Percentiles rank a stretch among this genome's conserved stretches.
Evolutionary conservation across 441 rosid species (phyloP).

Genomic region (Jatropha podagrica): DNA sequence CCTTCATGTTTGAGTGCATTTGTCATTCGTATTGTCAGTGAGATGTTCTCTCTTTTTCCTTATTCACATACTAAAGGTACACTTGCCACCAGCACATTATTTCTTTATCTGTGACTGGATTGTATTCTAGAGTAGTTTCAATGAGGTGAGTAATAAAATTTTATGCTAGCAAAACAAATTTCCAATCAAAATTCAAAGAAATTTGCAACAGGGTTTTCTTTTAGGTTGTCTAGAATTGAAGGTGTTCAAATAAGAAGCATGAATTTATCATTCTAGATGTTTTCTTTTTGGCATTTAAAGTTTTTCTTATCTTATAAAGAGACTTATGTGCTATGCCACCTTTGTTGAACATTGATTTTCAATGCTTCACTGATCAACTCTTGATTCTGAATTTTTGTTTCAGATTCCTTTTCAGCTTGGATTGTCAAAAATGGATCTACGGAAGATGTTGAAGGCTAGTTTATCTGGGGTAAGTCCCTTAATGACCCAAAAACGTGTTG

Average conservation of each 20-base stretch:
- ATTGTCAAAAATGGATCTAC: conserved; percentile 88
- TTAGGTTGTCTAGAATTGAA: not conserved
- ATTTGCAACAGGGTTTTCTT: not conserved
- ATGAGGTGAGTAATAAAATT: not conserved
- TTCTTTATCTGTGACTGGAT: not conserved
- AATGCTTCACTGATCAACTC: not conserved
- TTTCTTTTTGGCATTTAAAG: not conserved
- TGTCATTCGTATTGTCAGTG: not conserved
- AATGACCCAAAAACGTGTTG: conserved; percentile 1
- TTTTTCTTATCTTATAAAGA: not conserved
- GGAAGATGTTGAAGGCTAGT: conserved; percentile 91
- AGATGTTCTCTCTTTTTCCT: not conserved
- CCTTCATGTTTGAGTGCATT: not conserved
- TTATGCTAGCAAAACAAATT: not conserved
- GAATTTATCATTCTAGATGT: not conserved
- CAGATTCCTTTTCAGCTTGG: conserved; percentile 98
- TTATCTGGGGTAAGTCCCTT: conserved; percentile 76
- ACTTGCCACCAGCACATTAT: not conserved
- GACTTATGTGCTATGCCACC: not conserved
- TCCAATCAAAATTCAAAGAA: not conserved
- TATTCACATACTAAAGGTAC: not conserved
- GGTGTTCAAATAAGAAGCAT: not conserved
- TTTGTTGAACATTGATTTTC: not conserved
- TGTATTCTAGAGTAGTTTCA: not conserved
- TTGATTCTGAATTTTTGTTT: conserved; percentile 13